A percentile compares a stretch with the other conserved stretches of the same genome.
Evolutionary conservation across 2,329 filamentous ascomycete species (phyloP).

Genomic region (Stromatinia cepivora): DNA sequence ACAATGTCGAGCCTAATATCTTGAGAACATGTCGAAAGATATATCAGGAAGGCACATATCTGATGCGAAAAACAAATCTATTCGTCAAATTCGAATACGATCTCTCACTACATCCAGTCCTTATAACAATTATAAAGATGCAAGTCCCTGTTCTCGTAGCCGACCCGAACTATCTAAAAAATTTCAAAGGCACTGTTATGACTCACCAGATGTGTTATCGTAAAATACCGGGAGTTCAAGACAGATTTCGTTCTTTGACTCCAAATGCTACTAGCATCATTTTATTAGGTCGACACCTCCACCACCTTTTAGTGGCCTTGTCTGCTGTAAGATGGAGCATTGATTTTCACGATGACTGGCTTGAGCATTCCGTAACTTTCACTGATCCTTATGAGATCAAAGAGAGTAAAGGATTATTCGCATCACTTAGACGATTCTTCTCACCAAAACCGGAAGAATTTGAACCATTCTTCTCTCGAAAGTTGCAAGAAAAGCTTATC

Average conservation of each 20-base stretch:
- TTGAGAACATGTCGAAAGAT: conserved; percentile 8
- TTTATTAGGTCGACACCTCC: background rate
- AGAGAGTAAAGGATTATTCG: too few relatives aligned
- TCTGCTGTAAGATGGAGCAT: background rate
- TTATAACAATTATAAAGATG: background rate
- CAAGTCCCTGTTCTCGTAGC: background rate
- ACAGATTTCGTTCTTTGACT: background rate
- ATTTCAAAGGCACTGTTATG: background rate
- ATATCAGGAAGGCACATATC: background rate
- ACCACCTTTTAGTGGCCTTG: background rate
- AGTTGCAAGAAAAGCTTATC: background rate
- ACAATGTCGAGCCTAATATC: background rate
- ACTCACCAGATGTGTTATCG: background rate
- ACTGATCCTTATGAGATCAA: background rate
- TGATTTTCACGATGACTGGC: too few relatives aligned
- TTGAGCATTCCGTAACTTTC: background rate
- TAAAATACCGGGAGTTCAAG: too few relatives aligned
- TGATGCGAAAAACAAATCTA: background rate
- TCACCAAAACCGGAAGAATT: background rate
- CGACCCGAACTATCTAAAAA: background rate
- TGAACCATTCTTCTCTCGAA: background rate
- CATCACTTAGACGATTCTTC: background rate
- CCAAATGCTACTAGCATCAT: background rate
- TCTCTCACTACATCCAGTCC: background rate
- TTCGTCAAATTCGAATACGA: background rate